A percentile compares a stretch with the other conserved stretches of the same genome.
Evolutionary conservation across 2,329 filamentous ascomycete species (phyloP).

Genomic region (Phialemoniopsis sp.): DNA sequence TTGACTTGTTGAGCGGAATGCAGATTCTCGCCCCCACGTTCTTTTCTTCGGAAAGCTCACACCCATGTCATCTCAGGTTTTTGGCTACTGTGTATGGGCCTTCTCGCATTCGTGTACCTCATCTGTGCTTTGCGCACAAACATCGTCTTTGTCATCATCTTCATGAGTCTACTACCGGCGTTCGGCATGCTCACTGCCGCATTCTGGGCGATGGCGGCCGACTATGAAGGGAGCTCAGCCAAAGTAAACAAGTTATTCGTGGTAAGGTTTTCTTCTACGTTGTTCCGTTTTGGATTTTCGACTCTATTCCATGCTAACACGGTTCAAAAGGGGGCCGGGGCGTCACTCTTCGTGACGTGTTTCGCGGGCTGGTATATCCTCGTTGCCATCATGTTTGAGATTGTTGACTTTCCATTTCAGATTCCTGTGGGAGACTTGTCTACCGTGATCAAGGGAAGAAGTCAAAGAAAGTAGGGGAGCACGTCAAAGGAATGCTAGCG

Average conservation of each 20-base stretch:
- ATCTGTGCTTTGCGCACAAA: conserved; percentile 71
- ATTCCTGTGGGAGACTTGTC: conserved; percentile 55
- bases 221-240: conserved; percentile 21
- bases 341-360: conserved; percentile 42
- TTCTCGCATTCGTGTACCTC: conserved; percentile 61
- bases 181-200: conserved; percentile 58
- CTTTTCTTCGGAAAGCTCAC: too few species aligned
- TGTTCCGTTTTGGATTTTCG: not conserved
- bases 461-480: too few species aligned
- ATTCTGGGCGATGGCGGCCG: conserved; percentile 55
- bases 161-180: conserved; percentile 54
- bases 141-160: conserved; percentile 65
- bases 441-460: conserved; percentile 23
- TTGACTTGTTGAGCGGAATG: too few species aligned
- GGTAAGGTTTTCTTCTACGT: conserved; percentile 10
- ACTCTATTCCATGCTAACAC: not conserved
- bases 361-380: conserved; percentile 53
- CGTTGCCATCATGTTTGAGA: conserved; percentile 46
- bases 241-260: conserved; percentile 21
- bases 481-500: too few species aligned
- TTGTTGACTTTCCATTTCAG: conserved; percentile 53
- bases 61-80: conserved; percentile 40
- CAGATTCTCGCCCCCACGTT: too few species aligned
- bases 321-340: conserved; percentile 37
- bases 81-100: conserved; percentile 56